These are phyloP conservation scores for Cantharellus anzutake DNA, from an alignment of 768 basidiomycete species.

Conservation along the genomic window DNA sequence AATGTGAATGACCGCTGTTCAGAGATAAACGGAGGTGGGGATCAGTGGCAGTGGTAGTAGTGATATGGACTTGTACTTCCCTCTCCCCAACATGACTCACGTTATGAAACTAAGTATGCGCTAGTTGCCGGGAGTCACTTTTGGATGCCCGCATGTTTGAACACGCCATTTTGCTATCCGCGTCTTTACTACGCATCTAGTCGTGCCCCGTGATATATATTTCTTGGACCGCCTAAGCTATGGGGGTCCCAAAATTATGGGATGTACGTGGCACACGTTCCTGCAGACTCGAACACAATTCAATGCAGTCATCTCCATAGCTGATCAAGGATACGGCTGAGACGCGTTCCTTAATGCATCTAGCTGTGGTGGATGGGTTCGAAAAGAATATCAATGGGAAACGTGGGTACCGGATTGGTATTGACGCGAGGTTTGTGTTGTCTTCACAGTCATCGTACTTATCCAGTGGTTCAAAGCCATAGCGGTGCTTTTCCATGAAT, in stretches of 20 bases:
- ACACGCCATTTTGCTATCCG: too few species aligned
- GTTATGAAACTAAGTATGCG: too few species aligned
- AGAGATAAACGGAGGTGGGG: too few species aligned
- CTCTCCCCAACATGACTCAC: too few species aligned
- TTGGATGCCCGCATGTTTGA: too few species aligned
- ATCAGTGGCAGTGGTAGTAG: too few species aligned
- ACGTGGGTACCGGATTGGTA: constrained; percentile 66
- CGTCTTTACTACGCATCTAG: too few species aligned
- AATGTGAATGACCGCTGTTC: too few species aligned
- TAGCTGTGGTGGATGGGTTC: constrained; percentile 61
- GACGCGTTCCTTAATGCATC: constrained; percentile 53
- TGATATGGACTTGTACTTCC: too few species aligned
- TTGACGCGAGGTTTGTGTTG: constrained; percentile 38
- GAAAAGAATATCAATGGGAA: constrained; percentile 39
- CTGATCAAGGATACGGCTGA: constrained; percentile 52
- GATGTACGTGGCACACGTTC: constrained; percentile 15
- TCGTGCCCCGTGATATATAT: too few species aligned
- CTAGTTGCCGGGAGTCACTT: too few species aligned
- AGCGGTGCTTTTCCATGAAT: not conserved
- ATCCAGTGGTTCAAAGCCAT: not conserved
- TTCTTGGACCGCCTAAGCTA: constrained; percentile 1
- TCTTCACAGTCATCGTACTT: not conserved
- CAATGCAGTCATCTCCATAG: constrained; percentile 12
- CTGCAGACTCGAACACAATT: not conserved
- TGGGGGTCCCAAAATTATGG: constrained; percentile 24